Evolutionary conservation across 805 yeast species (phyloP), one percentile per base, ranked within the genome.

Genomic region (Schizosaccharomyces octosporus): DNA sequence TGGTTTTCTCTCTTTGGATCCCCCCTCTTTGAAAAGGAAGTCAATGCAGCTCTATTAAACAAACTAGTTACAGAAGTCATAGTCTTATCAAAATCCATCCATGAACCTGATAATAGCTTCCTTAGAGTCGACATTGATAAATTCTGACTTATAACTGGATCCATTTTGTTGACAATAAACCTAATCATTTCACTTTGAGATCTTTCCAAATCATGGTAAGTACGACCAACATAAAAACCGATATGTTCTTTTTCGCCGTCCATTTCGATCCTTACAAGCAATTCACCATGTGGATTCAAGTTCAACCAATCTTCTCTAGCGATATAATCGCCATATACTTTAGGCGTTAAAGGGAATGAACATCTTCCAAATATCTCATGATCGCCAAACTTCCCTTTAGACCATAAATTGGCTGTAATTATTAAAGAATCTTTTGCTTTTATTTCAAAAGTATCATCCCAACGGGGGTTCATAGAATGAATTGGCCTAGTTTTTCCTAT

Each of bases 381-480:
- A 7, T 79, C 75, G 1, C 80, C 74, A 9, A 79, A 72, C 0
- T 74, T 66, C 7, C 76, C 72, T 54, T 80, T 83, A 66, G 83
- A 83, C 94, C 95, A 86, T 0, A 85, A 78, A 1, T 83, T 81
- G 1, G 81, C 78, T 1, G 81, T 76, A 1, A 84, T 65, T 32
- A 79, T 74, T 45, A 76, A 72, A 1, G 78, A 68, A 1, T 76
- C 70, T 27, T 74, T 71, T 0, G 77, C 75, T 0, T 71, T 70
- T 2, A 75, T 67, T 69, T 87, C 95, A 69, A 87, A 86, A 62
- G 84, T 85, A 72, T 89, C 95, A 66, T 86, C 85, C 94, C 94
- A 90, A 17, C 78, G 79, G 0, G 97, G 96, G 66, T 81, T 81
- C 42, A 78, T 72, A 4, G 82, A 79, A 61, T 79, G 74, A 3